Conservation (phyloP, 106 monocot species). For the Apostasia ramifera region DNA sequence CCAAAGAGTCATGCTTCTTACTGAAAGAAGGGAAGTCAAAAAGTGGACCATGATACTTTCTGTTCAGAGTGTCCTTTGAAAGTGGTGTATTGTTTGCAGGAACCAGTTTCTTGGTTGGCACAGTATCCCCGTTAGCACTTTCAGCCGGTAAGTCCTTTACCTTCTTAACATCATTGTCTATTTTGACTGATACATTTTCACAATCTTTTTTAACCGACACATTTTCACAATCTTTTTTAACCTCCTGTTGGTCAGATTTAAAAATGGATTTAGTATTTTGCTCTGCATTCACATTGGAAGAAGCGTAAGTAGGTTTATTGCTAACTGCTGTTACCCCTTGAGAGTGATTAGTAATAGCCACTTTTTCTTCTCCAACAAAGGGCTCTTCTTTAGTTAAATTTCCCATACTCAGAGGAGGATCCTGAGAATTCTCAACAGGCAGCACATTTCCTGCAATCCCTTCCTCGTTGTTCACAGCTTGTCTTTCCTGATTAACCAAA, state of each 20-base stretch:
- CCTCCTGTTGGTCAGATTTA: constrained; percentile 61
- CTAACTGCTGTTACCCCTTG: constrained; percentile 13
- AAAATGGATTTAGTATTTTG: constrained; percentile 26
- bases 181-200: constrained; percentile 24
- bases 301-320: constrained; percentile 26
- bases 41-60: constrained; percentile 88
- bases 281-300: constrained; percentile 27
- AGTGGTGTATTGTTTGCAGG: constrained; percentile 13
- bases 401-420: constrained; percentile 16
- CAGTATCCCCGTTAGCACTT: constrained; percentile 23
- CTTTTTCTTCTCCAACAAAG: constrained; percentile 39
- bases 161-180: constrained; percentile 43
- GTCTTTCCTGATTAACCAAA: constrained; percentile 26
- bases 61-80: constrained; percentile 33
- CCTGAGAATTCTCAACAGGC: constrained; percentile 25
- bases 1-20: constrained; percentile 57
- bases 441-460: constrained; percentile 33
- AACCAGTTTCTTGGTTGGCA: constrained; percentile 34
- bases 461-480: constrained; percentile 22
- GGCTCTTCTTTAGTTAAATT: constrained; percentile 46
- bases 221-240: constrained; percentile 29
- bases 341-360: background rate
- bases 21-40: constrained; percentile 94
- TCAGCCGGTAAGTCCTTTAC: constrained; percentile 24
- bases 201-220: constrained; percentile 33